phyloP scores from a whole-genome alignment of 2,329 filamentous ascomycete genomes.

The Sporothrix globosa region DNA sequence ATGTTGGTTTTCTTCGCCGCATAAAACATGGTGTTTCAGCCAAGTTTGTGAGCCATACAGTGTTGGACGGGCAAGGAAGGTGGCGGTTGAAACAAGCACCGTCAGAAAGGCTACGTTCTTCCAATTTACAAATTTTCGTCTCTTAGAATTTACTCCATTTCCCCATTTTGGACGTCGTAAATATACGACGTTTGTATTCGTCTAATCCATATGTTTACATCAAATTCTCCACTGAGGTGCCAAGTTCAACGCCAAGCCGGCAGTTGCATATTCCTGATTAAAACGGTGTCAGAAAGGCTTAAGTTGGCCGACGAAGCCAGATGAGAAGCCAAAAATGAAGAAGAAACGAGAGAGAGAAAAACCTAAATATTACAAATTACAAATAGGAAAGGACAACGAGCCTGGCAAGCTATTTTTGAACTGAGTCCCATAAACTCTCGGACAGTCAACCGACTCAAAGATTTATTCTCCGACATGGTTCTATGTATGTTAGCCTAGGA shows the following conservation, averaged over 20 bases:
- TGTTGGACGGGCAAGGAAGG: neutral
- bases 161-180: neutral
- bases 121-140: neutral
- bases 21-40: neutral
- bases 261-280: neutral
- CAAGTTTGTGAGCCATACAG: neutral
- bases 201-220: neutral
- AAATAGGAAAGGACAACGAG: neutral
- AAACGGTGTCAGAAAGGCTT: conserved; percentile 23
- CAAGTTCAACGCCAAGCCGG: conserved; percentile 26
- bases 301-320: neutral
- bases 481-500: neutral
- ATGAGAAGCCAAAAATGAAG: no score
- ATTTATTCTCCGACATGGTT: conserved; percentile 1
- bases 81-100: conserved; percentile 20
- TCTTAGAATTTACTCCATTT: neutral
- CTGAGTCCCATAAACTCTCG: neutral
- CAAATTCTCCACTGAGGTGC: neutral
- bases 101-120: neutral
- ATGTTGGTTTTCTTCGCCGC: neutral
- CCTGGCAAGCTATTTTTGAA: neutral
- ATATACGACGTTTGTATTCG: neutral
- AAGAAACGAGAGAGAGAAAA: neutral
- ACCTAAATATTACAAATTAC: neutral
- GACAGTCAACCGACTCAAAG: neutral